These are phyloP conservation scores for Prunus dulcis DNA, from an alignment of 306 rosid genomes.

Conservation along the genomic window DNA sequence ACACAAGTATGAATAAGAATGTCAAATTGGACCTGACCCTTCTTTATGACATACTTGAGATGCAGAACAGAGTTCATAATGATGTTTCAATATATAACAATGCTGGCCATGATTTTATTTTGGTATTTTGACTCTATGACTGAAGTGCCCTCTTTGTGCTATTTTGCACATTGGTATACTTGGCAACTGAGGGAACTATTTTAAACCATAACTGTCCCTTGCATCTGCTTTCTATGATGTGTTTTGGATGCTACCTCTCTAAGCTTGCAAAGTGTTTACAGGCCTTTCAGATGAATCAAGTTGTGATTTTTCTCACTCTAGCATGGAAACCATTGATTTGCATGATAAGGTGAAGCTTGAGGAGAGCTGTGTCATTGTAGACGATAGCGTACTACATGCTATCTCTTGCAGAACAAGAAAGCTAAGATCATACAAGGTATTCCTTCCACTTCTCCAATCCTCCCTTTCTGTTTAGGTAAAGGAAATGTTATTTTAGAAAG, in stretches of 20 bases:
- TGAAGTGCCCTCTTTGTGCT: not conserved
- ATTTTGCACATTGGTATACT: not conserved
- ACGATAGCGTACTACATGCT: conserved; percentile 52
- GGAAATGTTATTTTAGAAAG: not conserved
- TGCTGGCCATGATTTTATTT: not conserved
- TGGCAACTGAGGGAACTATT: not conserved
- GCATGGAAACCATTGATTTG: conserved; percentile 61
- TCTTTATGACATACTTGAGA: not conserved
- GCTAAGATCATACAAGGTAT: conserved; percentile 80
- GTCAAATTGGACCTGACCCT: not conserved
- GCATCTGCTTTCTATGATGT: not conserved
- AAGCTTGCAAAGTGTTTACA: conserved; percentile 24
- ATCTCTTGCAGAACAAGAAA: conserved; percentile 51
- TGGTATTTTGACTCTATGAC: not conserved
- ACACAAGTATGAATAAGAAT: not conserved
- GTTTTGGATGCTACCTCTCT: not conserved
- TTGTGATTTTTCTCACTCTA: conserved; percentile 16
- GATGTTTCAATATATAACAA: not conserved
- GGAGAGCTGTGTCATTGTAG: conserved; percentile 49
- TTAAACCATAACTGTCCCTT: not conserved
- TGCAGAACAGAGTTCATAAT: not conserved
- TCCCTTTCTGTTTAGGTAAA: not conserved
- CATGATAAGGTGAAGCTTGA: conserved; percentile 39
- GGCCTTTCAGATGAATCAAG: conserved; percentile 32
- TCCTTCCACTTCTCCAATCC: conserved; percentile 14